Percentiles rank a stretch among this genome's conserved stretches.
phyloP scores from a whole-genome alignment of 2,329 filamentous ascomycete genomes.

The Aspergillus novoparasiticus region DNA sequence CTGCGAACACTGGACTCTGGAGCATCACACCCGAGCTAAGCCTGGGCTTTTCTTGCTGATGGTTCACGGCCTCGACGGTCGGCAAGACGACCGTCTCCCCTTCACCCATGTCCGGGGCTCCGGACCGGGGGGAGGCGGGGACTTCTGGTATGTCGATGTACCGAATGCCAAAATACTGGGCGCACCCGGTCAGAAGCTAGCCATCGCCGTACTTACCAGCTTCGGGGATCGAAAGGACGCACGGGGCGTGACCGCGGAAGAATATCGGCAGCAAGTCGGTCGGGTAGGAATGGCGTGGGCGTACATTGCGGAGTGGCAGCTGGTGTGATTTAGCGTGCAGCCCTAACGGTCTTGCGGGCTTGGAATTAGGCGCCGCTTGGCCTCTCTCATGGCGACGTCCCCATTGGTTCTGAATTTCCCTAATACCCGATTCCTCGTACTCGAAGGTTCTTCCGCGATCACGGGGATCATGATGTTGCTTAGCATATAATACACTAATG shows the following conservation, averaged over 20 bases:
- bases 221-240: conserved; percentile 54
- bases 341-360: background rate
- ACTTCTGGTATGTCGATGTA: conserved; percentile 81
- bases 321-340: conserved; percentile 38
- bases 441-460: background rate
- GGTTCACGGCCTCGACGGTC: conserved; percentile 67
- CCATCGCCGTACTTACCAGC: conserved; percentile 62
- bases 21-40: conserved; percentile 63
- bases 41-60: conserved; percentile 67
- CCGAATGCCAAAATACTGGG: conserved; percentile 64
- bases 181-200: conserved; percentile 67
- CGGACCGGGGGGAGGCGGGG: conserved; percentile 64
- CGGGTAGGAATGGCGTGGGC: conserved; percentile 53
- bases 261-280: conserved; percentile 53
- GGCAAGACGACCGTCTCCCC: conserved; percentile 67
- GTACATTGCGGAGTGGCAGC: conserved; percentile 57
- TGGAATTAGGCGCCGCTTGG: background rate
- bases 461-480: background rate
- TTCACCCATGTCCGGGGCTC: conserved; percentile 57
- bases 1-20: conserved; percentile 82
- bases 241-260: conserved; percentile 53
- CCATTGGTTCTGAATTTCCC: background rate
- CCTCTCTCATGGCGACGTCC: background rate
- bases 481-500: conserved; percentile 4
- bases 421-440: background rate